Evolutionary conservation across 2,329 filamentous ascomycete genomes (phyloP), one percentile per base, ranked within the genome.

Genomic region (Emergomyces africanus): DNA sequence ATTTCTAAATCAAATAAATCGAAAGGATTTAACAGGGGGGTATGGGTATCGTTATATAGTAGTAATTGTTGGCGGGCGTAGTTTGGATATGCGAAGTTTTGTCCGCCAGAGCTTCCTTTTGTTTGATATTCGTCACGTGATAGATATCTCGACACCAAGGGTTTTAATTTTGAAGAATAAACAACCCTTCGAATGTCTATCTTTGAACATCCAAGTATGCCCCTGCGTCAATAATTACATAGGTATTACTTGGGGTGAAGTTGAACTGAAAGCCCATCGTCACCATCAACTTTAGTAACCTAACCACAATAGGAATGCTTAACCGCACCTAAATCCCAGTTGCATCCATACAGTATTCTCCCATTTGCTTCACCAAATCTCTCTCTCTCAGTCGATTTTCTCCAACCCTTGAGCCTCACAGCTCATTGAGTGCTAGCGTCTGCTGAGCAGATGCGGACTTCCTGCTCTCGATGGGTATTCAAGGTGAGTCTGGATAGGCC

Each of bases 381-480:
- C 37, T 25, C 18, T 23, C 6, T 37, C 23, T 30, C 9, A 4
- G 18, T 55, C 37, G 23, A 37, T 44, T 28, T 35, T 54, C 53
- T 20, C 53, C 15, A 12, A 10, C 53, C 53, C 20, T 44, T 55
- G 53, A 28, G 30, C 30, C 3, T 35, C 44, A 28, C 55, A 37
- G n/a, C 41, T 30, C 23, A 49, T 20, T 57, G 42, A 42, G 42
- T 35, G 8, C n/a, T 23, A 56, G 28, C 20, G 41, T 46, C 49
- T 15, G 25, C 56, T 50, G 53, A 58, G 65, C 65, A 67, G 65
- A 77, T 77, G 75, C 70, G 70, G 64, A 68, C 72, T 62, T 68
- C 71, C 65, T 68, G 69, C 65, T 68, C 69, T 63, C 68, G 68
- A 64, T 67, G 71, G 67, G 67, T 69, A 66, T 68, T 64, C 61